A percentile compares a stretch with the other conserved stretches of the same genome.
phyloP scores from a whole-genome alignment of 176 grass and related monocot species.

The Hordeum vulgare region DNA sequence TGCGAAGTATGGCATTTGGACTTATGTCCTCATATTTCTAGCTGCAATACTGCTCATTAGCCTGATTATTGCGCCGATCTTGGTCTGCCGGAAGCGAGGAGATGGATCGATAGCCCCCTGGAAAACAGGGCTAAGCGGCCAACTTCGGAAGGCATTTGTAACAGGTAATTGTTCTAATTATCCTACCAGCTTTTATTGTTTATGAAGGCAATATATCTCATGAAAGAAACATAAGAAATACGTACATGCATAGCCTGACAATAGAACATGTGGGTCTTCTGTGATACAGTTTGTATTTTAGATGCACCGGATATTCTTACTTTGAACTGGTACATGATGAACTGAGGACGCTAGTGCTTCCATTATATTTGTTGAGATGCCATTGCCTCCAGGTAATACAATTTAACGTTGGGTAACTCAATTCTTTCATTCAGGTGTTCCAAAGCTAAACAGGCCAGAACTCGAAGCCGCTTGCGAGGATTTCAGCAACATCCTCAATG shows the following conservation, averaged over 20 bases:
- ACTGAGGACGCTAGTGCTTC: neutral
- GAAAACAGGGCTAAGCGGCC: slow-evolving; percentile 78
- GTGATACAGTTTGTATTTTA: slow-evolving; percentile 3
- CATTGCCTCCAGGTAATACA: neutral
- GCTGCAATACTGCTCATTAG: slow-evolving; percentile 35
- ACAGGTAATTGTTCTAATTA: slow-evolving; percentile 42
- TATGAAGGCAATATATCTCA: neutral
- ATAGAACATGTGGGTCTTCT: neutral
- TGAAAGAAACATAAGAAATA: neutral
- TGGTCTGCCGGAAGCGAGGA: slow-evolving; percentile 44
- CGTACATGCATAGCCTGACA: neutral
- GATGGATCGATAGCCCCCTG: slow-evolving; percentile 50
- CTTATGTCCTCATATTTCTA: slow-evolving; percentile 44
- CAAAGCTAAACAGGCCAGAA: slow-evolving; percentile 67
- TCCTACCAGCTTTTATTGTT: slow-evolving; percentile 1
- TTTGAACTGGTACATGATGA: neutral
- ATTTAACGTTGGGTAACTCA: neutral
- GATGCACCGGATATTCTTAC: neutral
- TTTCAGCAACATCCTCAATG: slow-evolving; percentile 91
- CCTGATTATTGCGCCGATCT: slow-evolving; percentile 30
- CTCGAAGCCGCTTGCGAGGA: slow-evolving; percentile 82
- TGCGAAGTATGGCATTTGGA: slow-evolving; percentile 46
- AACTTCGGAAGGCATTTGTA: slow-evolving; percentile 75
- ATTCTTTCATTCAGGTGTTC: slow-evolving; percentile 51
- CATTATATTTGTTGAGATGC: neutral